Evolutionary conservation across 108 stramenopile species (phyloP).

Genomic region (Nitzschia inconspicua): DNA sequence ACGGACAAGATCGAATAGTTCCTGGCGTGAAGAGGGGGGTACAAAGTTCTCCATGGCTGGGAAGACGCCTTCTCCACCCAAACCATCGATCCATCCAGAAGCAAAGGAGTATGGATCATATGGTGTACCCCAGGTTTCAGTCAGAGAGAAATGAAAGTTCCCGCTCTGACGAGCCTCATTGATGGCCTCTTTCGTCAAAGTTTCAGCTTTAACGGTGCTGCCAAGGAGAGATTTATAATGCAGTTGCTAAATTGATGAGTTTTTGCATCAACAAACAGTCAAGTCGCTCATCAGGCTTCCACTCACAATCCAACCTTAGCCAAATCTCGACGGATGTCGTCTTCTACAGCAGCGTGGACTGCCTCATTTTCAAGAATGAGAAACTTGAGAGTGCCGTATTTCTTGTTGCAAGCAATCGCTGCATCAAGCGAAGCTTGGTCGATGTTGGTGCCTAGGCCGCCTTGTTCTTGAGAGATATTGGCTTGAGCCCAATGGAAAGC

Average conservation of each 20-base stretch:
- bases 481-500: too few relatives aligned
- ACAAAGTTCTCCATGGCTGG: slow-evolving; percentile 26
- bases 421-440: slow-evolving; percentile 7
- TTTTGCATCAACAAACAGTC: slow-evolving; percentile 33
- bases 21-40: slow-evolving; percentile 22
- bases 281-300: too few relatives aligned
- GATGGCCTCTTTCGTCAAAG: slow-evolving; percentile 32
- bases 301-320: slow-evolving; percentile 79
- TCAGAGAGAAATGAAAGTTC: slow-evolving; percentile 49
- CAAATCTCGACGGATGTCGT: slow-evolving; percentile 73
- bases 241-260: slow-evolving; percentile 43
- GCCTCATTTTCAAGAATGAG: slow-evolving; percentile 18
- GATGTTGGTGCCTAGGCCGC: slow-evolving; percentile 13
- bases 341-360: slow-evolving; percentile 19
- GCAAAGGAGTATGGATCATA: slow-evolving; percentile 55
- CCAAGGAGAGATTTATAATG: slow-evolving; percentile 30
- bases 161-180: slow-evolving; percentile 38
- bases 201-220: slow-evolving; percentile 14
- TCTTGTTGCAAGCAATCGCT: slow-evolving; percentile 2
- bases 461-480: too few relatives aligned
- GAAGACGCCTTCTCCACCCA: slow-evolving; percentile 25
- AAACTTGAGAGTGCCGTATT: slow-evolving; percentile 23
- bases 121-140: slow-evolving; percentile 53
- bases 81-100: slow-evolving; percentile 34
- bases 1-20: slow-evolving; percentile 29